These are phyloP conservation scores for Jatropha podagrica DNA, from an alignment of 441 rosid species.

Conservation along the genomic window DNA sequence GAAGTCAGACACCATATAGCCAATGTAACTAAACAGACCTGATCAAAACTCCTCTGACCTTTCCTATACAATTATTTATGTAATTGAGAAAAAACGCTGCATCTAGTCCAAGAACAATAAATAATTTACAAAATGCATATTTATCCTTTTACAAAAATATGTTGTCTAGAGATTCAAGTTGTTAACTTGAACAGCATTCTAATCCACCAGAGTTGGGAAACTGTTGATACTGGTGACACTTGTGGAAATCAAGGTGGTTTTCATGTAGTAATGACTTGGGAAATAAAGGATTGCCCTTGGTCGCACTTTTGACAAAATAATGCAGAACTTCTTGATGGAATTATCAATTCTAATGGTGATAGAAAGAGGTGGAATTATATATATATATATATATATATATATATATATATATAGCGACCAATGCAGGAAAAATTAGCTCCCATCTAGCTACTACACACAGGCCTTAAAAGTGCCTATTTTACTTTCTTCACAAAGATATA, in stretches of 20 bases:
- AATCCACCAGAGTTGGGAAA: not conserved
- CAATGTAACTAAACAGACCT: not conserved
- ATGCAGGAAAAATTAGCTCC: no score
- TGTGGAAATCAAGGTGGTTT: not conserved
- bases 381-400: no score
- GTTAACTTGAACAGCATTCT: slow-evolving; percentile 8
- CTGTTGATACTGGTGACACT: not conserved
- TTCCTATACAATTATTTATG: not conserved
- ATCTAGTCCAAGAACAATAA: not conserved
- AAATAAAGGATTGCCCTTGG: not conserved
- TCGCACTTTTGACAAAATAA: not conserved
- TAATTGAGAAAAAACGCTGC: not conserved
- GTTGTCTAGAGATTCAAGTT: not conserved
- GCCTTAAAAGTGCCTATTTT: no score
- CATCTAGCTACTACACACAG: no score
- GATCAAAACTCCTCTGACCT: not conserved
- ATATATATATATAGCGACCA: no score
- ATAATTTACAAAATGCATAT: not conserved
- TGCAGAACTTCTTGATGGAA: not conserved
- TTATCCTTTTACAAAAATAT: not conserved
- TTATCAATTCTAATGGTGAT: not conserved
- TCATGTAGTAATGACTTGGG: not conserved
- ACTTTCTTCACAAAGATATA: no score
- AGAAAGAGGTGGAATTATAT: not conserved
- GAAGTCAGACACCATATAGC: not conserved